Evolutionary conservation across 2,329 filamentous ascomycete genomes (phyloP).

Genomic region (Beauveria sp.): DNA sequence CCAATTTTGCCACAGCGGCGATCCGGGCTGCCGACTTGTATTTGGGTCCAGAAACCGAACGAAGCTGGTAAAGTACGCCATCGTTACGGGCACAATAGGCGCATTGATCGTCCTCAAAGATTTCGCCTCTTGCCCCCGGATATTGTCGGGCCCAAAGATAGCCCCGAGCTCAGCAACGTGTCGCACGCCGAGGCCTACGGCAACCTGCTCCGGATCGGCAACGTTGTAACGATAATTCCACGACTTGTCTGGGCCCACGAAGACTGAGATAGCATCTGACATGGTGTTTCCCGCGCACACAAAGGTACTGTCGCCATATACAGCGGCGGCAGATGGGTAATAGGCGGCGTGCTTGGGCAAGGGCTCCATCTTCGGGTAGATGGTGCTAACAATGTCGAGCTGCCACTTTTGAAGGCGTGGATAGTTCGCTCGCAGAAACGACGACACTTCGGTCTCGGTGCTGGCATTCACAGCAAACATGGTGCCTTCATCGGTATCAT

Average conservation of each 20-base stretch:
- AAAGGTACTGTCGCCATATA: slow-evolving; percentile 40
- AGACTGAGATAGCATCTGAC: slow-evolving; percentile 11
- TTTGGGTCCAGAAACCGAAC: slow-evolving; percentile 39
- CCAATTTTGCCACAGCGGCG: slow-evolving; percentile 37
- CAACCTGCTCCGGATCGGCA: slow-evolving; percentile 27
- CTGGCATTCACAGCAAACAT: slow-evolving; percentile 34
- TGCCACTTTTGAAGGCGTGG: slow-evolving; percentile 32
- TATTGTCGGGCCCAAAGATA: slow-evolving; percentile 37
- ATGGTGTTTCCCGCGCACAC: slow-evolving; percentile 35
- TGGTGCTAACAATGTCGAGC: slow-evolving; percentile 25
- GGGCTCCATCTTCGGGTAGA: slow-evolving; percentile 30
- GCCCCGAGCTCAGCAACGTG: slow-evolving; percentile 42
- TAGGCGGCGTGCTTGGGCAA: slow-evolving; percentile 33
- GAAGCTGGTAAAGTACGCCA: slow-evolving; percentile 45
- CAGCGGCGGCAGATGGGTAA: slow-evolving; percentile 34
- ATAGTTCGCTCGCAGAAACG: slow-evolving; percentile 41
- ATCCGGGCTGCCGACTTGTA: slow-evolving; percentile 20
- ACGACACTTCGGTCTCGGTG: slow-evolving; percentile 25
- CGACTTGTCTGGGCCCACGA: slow-evolving; percentile 16
- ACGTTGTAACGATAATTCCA: slow-evolving; percentile 47
- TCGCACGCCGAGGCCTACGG: slow-evolving; percentile 36
- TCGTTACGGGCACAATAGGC: slow-evolving; percentile 36
- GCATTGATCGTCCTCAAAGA: slow-evolving; percentile 40
- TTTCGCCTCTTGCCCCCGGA: slow-evolving; percentile 15
- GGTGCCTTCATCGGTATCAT: slow-evolving; percentile 32